Conservation (phyloP, 176 grass and related monocot genomes). For the Musa beccarii region DNA sequence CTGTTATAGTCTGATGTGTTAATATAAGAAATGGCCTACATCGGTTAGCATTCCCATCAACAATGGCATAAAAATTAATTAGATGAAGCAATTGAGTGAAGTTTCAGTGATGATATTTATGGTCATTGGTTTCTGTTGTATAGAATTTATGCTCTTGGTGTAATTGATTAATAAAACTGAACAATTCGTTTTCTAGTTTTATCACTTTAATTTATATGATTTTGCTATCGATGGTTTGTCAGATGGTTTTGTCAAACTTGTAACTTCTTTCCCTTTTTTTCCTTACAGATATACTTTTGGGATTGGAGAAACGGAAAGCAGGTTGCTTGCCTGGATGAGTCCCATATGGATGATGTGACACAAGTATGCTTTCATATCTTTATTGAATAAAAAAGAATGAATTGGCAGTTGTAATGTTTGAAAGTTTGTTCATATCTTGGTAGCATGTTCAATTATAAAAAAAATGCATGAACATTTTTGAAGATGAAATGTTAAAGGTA, state of each 20-base stretch:
- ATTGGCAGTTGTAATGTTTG: background rate
- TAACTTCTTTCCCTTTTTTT: constrained; percentile 6
- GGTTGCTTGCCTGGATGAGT: constrained; percentile 73
- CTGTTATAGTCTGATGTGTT: background rate
- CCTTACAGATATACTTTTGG: constrained; percentile 68
- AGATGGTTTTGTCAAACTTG: too few species aligned
- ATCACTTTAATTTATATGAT: background rate
- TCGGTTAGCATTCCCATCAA: background rate
- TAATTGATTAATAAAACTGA: too few species aligned
- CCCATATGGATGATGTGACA: constrained; percentile 88
- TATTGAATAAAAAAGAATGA: background rate
- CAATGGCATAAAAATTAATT: background rate
- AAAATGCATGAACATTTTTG: background rate
- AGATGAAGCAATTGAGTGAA: too few species aligned
- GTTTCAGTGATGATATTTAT: too few species aligned
- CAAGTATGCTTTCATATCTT: constrained; percentile 29
- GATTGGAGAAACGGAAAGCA: constrained; percentile 93
- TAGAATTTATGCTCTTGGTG: too few species aligned
- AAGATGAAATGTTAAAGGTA: background rate
- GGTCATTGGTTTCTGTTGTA: too few species aligned
- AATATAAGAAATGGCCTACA: background rate
- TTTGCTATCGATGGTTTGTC: background rate
- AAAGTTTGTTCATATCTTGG: background rate
- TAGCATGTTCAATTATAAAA: background rate
- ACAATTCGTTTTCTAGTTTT: background rate